These are phyloP conservation scores for Galeopsis tetrahit DNA, from an alignment of 257 asterid species.

Conservation along the genomic window DNA sequence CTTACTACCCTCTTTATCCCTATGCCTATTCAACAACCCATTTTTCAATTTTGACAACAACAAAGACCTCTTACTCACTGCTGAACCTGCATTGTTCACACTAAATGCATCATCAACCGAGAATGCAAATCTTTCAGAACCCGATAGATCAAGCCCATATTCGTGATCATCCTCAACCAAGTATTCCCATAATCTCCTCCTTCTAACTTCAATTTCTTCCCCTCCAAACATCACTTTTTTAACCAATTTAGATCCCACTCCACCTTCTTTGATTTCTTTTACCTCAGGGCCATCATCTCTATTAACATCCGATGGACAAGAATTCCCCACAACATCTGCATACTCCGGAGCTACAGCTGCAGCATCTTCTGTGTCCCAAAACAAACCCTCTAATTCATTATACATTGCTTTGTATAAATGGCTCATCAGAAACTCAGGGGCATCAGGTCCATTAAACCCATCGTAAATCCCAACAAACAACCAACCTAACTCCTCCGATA, in stretches of 20 bases:
- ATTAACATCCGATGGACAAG: constrained; percentile 35
- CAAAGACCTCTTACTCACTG: constrained; percentile 76
- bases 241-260: constrained; percentile 41
- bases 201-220: constrained; percentile 69
- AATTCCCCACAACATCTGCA: constrained; percentile 38
- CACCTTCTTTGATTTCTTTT: constrained; percentile 45
- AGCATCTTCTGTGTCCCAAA: constrained; percentile 82
- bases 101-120: constrained; percentile 91
- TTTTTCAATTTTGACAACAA: constrained; percentile 77
- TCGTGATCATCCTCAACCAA: constrained; percentile 80
- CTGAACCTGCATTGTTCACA: constrained; percentile 78
- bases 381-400: constrained; percentile 87
- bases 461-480: constrained; percentile 94
- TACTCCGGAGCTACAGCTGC: constrained; percentile 48
- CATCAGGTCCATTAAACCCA: constrained; percentile 98
- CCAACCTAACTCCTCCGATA: constrained; percentile 97
- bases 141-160: constrained; percentile 94
- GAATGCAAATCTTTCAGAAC: constrained; percentile 94
- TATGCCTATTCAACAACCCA: constrained; percentile 76
- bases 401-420: constrained; percentile 85
- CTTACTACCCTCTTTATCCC: constrained; percentile 65
- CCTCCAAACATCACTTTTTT: constrained; percentile 77
- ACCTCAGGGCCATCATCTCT: constrained; percentile 32
- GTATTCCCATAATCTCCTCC: constrained; percentile 94
- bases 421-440: constrained; percentile 94